A percentile compares a stretch with the other conserved stretches of the same genome.
phyloP scores from a whole-genome alignment of 768 basidiomycete species.

The Xerocomellus chrysenteron region DNA sequence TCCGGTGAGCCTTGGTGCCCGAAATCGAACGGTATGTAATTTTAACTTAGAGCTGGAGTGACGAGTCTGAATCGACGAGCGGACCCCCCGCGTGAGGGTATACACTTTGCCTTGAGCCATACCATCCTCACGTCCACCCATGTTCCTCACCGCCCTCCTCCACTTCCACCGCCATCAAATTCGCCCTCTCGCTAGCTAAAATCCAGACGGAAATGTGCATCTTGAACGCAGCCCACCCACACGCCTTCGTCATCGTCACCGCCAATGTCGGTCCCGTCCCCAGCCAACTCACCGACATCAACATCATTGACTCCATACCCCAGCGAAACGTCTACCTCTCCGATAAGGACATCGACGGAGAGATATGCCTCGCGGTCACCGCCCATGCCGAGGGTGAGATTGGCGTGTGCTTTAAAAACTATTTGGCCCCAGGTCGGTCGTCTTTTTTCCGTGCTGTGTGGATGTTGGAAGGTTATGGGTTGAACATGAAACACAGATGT shows the following conservation, averaged over 20 bases:
- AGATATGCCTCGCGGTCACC: constrained; percentile 62
- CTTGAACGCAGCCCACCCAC: constrained; percentile 73
- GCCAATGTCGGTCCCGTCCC: constrained; percentile 81
- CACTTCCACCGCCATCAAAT: constrained; percentile 48
- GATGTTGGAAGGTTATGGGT: not conserved
- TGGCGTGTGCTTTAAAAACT: constrained; percentile 92
- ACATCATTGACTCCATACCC: constrained; percentile 81
- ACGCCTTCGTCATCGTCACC: constrained; percentile 92
- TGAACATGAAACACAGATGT: constrained; percentile 37
- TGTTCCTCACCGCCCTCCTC: too few species aligned
- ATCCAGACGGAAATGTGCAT: too few species aligned
- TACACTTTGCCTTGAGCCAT: too few species aligned
- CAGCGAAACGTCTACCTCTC: constrained; percentile 87
- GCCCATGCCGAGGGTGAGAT: constrained; percentile 75
- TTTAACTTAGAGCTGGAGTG: too few species aligned
- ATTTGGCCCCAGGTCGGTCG: constrained; percentile 60
- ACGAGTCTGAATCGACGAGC: too few species aligned
- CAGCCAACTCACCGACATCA: constrained; percentile 59
- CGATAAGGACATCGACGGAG: constrained; percentile 84
- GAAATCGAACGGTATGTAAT: too few species aligned
- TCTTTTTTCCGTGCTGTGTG: not conserved
- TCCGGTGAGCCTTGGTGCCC: too few species aligned
- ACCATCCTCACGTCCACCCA: too few species aligned
- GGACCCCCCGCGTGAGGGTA: too few species aligned
- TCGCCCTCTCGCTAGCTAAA: constrained; percentile 48